These are phyloP conservation scores for Geoglossum cookeanum DNA, from an alignment of 2,329 filamentous ascomycete genomes.

Conservation along the genomic window DNA sequence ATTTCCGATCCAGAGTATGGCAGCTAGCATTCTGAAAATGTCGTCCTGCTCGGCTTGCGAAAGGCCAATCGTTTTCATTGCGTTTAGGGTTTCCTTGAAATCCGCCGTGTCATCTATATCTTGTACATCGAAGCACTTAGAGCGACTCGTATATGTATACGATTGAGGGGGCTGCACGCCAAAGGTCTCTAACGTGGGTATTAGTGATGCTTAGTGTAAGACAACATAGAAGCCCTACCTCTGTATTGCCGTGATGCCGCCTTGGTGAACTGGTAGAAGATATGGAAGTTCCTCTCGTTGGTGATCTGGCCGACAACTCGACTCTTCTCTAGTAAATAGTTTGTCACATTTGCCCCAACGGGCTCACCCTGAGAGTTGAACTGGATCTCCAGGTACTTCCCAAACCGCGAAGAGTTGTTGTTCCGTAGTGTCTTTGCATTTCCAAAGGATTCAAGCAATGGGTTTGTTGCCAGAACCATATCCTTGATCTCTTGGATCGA, in stretches of 20 bases:
- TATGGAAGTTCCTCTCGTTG: constrained; percentile 97
- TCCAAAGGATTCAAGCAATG: constrained; percentile 88
- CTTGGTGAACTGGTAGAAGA: constrained; percentile 98
- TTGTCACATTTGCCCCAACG: constrained; percentile 91
- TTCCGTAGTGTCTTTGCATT: constrained; percentile 96
- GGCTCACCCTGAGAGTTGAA: constrained; percentile 87
- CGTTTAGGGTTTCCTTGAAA: constrained; percentile 74
- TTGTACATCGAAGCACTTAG: constrained; percentile 85
- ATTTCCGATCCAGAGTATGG: constrained; percentile 88
- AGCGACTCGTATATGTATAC: constrained; percentile 83
- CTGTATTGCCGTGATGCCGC: constrained; percentile 74
- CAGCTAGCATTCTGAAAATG: constrained; percentile 87
- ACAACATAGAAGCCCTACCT: constrained; percentile 19
- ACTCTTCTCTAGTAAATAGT: constrained; percentile 90
- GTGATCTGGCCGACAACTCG: constrained; percentile 86
- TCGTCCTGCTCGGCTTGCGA: constrained; percentile 78
- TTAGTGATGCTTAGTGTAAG: constrained; percentile 4
- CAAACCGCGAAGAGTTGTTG: constrained; percentile 97
- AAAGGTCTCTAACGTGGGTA: constrained; percentile 41
- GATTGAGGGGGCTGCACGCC: constrained; percentile 83
- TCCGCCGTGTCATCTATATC: constrained; percentile 86
- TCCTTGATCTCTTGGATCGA: constrained; percentile 96
- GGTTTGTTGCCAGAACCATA: constrained; percentile 97
- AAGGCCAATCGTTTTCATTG: constrained; percentile 88
- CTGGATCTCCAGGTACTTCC: constrained; percentile 93